Percentiles rank a stretch among this genome's conserved stretches.
These are phyloP conservation scores for Aplosporella prunicola DNA, from an alignment of 2,329 filamentous ascomycete species.

Conservation along the genomic window DNA sequence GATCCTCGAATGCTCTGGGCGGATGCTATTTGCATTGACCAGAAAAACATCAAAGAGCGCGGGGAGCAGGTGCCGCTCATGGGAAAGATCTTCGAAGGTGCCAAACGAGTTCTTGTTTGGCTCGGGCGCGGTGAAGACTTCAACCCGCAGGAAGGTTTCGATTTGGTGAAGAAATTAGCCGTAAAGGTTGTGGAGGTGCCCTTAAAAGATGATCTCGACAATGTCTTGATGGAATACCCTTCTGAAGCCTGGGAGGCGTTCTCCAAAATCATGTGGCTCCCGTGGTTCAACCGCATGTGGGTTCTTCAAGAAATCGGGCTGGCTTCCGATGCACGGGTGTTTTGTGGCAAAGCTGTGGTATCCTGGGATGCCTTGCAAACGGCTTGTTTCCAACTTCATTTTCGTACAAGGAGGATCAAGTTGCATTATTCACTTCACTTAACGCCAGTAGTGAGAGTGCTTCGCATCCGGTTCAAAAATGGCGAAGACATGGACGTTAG, in stretches of 20 bases:
- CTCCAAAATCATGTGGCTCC: not conserved
- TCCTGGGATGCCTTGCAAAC: too few relatives aligned
- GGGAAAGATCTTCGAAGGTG: constrained; percentile 22
- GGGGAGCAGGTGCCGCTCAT: constrained; percentile 11
- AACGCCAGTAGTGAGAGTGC: too few relatives aligned
- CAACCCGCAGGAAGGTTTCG: not conserved
- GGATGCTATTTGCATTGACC: constrained; percentile 12
- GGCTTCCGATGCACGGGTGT: not conserved
- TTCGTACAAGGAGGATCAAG: too few relatives aligned
- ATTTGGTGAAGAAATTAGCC: too few relatives aligned
- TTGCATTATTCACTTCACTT: too few relatives aligned
- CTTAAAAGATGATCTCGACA: not conserved
- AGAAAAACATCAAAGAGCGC: constrained; percentile 9
- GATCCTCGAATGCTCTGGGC: constrained; percentile 10
- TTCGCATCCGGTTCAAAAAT: too few relatives aligned
- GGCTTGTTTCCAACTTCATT: too few relatives aligned
- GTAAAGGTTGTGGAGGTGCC: too few relatives aligned
- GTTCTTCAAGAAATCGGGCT: constrained; percentile 1
- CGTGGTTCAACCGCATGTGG: constrained; percentile 1
- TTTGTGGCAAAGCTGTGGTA: too few relatives aligned
- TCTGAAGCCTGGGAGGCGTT: not conserved
- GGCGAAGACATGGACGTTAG: too few relatives aligned
- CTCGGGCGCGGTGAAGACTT: not conserved
- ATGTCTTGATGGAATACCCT: not conserved
- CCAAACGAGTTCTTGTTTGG: constrained; percentile 13